Percentiles rank a stretch among this genome's conserved stretches.
Evolutionary conservation across 2,329 filamentous ascomycete genomes (phyloP).

Genomic region (Diaporthe longicolla): DNA sequence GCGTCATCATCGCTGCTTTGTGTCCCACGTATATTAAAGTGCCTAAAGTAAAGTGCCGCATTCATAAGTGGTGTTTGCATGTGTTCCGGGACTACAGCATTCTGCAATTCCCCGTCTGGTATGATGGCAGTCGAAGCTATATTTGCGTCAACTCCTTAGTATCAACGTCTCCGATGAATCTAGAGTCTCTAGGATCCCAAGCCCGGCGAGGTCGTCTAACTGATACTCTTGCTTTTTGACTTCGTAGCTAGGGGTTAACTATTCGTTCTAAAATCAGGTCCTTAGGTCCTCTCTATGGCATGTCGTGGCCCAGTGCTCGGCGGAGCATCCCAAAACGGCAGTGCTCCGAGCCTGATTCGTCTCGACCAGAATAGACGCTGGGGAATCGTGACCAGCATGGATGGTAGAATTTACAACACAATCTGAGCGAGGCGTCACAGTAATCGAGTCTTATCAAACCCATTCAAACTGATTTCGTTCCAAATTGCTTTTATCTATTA

Average conservation of each 20-base stretch:
- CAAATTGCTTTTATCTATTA: neutral
- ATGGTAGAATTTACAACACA: neutral
- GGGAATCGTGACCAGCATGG: neutral
- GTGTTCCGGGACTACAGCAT: neutral
- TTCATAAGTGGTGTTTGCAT: neutral
- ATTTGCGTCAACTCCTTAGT: neutral
- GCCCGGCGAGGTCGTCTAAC: neutral
- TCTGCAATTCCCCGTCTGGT: neutral
- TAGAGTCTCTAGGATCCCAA: neutral
- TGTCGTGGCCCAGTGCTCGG: neutral
- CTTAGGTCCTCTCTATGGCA: neutral
- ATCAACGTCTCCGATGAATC: neutral
- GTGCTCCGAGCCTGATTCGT: neutral
- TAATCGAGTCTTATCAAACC: fast-evolving
- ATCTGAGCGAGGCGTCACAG: neutral
- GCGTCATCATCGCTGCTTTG: neutral
- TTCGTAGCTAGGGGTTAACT: no score
- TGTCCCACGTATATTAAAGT: neutral
- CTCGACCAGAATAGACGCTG: neutral
- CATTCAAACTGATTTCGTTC: no score
- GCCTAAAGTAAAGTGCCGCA: neutral
- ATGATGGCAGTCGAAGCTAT: neutral
- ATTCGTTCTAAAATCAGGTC: no score
- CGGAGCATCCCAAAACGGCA: slow-evolving; percentile 13
- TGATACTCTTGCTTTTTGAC: no score